These are phyloP conservation scores for Cordia subcordata DNA, from an alignment of 257 asterid genomes.

Conservation along the genomic window DNA sequence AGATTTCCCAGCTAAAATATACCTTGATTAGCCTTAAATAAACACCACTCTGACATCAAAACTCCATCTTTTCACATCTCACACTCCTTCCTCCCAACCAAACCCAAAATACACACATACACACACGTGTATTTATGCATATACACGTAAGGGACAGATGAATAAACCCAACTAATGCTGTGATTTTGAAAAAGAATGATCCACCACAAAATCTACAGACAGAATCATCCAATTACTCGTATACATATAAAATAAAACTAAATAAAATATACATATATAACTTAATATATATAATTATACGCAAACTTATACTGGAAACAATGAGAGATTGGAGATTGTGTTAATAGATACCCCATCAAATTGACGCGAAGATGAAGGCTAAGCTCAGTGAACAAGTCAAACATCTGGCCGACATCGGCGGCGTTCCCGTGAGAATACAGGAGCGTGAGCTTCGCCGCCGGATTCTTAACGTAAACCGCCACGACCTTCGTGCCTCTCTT, in stretches of 20 bases:
- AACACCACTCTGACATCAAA: neutral
- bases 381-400: constrained; percentile 76
- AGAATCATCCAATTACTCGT: neutral
- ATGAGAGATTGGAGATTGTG: constrained; percentile 1
- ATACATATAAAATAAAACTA: too few relatives aligned
- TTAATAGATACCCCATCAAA: constrained; percentile 71
- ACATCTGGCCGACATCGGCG: constrained; percentile 99
- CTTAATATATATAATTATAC: too few relatives aligned
- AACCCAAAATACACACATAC: neutral
- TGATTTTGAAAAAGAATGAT: neutral
- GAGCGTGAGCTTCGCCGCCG: constrained; percentile 71
- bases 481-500: constrained; percentile 77
- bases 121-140: neutral
- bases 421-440: constrained; percentile 97
- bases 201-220: too few relatives aligned
- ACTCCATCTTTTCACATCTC: neutral
- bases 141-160: neutral
- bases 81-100: constrained; percentile 2
- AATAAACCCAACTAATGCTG: neutral
- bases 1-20: neutral
- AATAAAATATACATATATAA: too few relatives aligned
- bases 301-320: neutral
- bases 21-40: neutral
- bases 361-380: constrained; percentile 88
- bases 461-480: constrained; percentile 74